Evolutionary conservation across 257 asterid genomes (phyloP), one percentile per base, ranked within the genome.

Genomic region (Linaria vulgaris): DNA sequence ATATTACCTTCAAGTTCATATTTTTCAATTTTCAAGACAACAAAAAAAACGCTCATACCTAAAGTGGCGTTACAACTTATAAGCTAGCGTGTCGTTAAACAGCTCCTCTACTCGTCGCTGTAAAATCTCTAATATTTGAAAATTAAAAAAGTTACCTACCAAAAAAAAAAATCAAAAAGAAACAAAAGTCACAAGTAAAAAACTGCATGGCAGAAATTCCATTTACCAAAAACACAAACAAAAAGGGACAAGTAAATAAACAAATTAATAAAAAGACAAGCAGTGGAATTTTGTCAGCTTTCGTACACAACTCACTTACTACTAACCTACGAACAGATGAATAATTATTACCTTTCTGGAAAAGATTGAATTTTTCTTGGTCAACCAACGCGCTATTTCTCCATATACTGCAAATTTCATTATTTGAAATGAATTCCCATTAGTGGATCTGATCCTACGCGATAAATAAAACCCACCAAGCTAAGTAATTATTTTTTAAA

Each of bases 361-460:
- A 56, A 57, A 17, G 59, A 63, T 3, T 4, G 41, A 70, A 62
- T 72, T 69, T n/a, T 72, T 62, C 73, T 63, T 47, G 88, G 96
- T 86, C 90, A 88, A 80, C 80, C 65, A 67, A 81, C 85, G 85
- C 88, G 87, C 76, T 80, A 71, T 53, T 25, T 4, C 23, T 31
- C 38, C 27, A 56, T 15, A 7, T 15, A 31, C 6, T 16, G 19
- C 27, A n/a, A n/a, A 47, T n/a, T 4, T 47, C 17, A 11, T 47
- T 47, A 47, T 47, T 47, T 47, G 22, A 47, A 16, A 14, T 47
- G 22, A 47, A 16, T 4, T 22, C 47, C 31, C 46, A 59, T 52
- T 50, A 59, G 50, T 78, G 77, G 90, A 82, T 82, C 83, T 72
- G 64, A 38, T 72, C 73, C 41, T 63, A 39, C 67, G 30, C 72